Evolutionary conservation across 805 yeast genomes (phyloP).

Genomic region (Metschnikowia koreensis): DNA sequence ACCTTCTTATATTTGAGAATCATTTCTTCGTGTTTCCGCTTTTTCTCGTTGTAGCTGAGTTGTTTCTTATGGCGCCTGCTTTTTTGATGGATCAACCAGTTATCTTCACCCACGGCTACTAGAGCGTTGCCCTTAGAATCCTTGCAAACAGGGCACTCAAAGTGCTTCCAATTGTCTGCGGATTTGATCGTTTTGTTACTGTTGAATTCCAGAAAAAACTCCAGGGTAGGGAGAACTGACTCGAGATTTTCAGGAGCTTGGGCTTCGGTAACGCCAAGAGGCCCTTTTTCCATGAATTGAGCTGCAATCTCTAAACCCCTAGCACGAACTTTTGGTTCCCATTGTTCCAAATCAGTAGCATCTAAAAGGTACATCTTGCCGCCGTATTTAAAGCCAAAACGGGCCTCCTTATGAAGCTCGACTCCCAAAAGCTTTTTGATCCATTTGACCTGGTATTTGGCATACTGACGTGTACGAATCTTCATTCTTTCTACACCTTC

Average conservation of each 20-base stretch:
- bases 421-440: constrained; percentile 67
- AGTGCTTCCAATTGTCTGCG: constrained; percentile 60
- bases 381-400: constrained; percentile 50
- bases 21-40: constrained; percentile 53
- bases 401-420: constrained; percentile 50
- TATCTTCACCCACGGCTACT: constrained; percentile 70
- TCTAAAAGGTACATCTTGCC: constrained; percentile 68
- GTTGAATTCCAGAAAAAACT: constrained; percentile 19
- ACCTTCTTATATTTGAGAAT: constrained; percentile 17
- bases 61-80: constrained; percentile 69
- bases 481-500: constrained; percentile 76
- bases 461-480: constrained; percentile 77
- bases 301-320: constrained; percentile 54
- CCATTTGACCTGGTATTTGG: constrained; percentile 89
- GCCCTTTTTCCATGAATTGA: constrained; percentile 31
- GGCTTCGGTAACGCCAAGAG: constrained; percentile 21
- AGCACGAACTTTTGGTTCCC: constrained; percentile 56
- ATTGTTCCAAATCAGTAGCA: constrained; percentile 66
- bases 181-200: constrained; percentile 41
- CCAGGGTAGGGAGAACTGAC: constrained; percentile 27
- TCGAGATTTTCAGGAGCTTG: constrained; percentile 30
- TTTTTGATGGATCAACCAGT: constrained; percentile 63
- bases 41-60: constrained; percentile 45
- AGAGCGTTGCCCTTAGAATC: constrained; percentile 53
- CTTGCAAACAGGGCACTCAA: constrained; percentile 62